phyloP scores from a whole-genome alignment of 306 rosid genomes.

The Pterocarpus santalinus region DNA sequence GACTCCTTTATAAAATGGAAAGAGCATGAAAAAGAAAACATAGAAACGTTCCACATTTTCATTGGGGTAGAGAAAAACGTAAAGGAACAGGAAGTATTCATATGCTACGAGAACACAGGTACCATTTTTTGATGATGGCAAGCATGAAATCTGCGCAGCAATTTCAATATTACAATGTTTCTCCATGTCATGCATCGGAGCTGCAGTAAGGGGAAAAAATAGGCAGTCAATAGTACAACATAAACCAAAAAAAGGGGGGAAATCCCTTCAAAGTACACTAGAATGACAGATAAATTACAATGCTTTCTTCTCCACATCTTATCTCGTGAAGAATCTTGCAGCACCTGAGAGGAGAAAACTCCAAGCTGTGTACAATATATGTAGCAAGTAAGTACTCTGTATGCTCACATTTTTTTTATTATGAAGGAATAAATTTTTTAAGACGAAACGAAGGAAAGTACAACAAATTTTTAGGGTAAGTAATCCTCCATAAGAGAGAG shows the following conservation, averaged over 20 bases:
- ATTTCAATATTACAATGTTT: slow-evolving; percentile 94
- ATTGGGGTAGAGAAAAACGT: slow-evolving; percentile 12
- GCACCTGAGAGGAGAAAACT: slow-evolving; percentile 98
- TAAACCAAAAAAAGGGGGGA: slow-evolving; percentile 11
- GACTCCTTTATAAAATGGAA: not conserved
- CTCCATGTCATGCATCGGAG: slow-evolving; percentile 90
- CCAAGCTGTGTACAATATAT: slow-evolving; percentile 82
- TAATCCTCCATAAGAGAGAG: not conserved
- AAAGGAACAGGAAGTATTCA: slow-evolving; percentile 52
- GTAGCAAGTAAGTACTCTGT: slow-evolving; percentile 51
- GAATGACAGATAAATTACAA: slow-evolving; percentile 65
- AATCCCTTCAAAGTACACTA: slow-evolving; percentile 31
- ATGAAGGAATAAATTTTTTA: not conserved
- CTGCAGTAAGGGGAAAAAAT: slow-evolving; percentile 57
- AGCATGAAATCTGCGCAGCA: slow-evolving; percentile 86
- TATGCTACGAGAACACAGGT: slow-evolving; percentile 63
- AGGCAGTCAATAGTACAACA: slow-evolving; percentile 45
- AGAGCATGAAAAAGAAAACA: not conserved
- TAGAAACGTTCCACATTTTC: not conserved
- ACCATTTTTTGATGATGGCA: slow-evolving; percentile 85
- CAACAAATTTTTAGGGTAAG: not conserved
- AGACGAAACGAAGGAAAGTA: not conserved
- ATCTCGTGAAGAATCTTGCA: slow-evolving; percentile 93
- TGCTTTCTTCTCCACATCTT: slow-evolving; percentile 86
- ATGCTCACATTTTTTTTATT: not conserved